Conservation (phyloP, 257 asterid species). For the Paraleonurus japonicus region DNA sequence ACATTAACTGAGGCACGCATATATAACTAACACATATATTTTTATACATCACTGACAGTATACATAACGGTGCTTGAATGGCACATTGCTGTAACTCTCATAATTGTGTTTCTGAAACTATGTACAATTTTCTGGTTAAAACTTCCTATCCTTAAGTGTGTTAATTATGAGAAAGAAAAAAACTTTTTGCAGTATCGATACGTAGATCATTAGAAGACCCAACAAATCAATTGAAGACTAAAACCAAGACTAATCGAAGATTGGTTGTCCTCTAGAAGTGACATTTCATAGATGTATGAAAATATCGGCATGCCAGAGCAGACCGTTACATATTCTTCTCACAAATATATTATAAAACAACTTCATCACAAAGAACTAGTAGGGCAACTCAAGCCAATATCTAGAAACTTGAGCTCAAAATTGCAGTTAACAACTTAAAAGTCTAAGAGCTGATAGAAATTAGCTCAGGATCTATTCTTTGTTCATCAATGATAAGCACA, state of each 20-base stretch:
- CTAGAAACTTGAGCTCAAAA: neutral
- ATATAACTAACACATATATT: neutral
- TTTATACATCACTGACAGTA: neutral
- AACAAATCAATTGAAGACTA: neutral
- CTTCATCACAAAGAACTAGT: neutral
- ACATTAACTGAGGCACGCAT: neutral
- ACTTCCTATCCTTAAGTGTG: neutral
- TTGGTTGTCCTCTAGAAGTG: neutral
- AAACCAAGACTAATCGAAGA: neutral
- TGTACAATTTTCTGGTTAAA: neutral
- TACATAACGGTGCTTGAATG: constrained; percentile 6
- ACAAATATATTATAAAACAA: no score
- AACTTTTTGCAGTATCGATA: neutral
- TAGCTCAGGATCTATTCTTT: neutral
- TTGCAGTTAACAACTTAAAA: neutral
- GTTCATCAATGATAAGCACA: neutral
- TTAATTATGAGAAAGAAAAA: neutral
- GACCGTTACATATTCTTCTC: neutral
- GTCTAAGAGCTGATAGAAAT: neutral
- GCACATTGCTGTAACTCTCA: neutral
- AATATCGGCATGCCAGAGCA: neutral
- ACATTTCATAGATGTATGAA: neutral
- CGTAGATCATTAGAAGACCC: neutral
- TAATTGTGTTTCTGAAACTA: constrained; percentile 3
- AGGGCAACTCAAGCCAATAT: neutral